phyloP scores from a whole-genome alignment of 257 asterid species.

The Solanum sitiens region DNA sequence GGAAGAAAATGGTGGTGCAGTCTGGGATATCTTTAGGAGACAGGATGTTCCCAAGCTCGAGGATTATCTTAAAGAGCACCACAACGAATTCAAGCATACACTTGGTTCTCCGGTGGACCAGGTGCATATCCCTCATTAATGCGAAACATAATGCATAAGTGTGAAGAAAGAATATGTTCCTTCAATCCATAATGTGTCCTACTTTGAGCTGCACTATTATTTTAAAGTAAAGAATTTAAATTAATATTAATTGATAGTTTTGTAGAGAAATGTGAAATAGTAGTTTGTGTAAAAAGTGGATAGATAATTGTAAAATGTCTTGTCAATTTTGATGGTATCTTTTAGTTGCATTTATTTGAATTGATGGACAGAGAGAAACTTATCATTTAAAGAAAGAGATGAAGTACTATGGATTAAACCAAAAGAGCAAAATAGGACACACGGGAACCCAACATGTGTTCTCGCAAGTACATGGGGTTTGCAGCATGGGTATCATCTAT shows the following conservation, averaged over 20 bases:
- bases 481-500: neutral
- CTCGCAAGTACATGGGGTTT: neutral
- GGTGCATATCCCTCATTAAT: constrained; percentile 19
- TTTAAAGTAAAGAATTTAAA: neutral
- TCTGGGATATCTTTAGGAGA: constrained; percentile 78
- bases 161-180: neutral
- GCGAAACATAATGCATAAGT: neutral
- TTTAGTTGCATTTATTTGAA: neutral
- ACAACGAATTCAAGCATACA: constrained; percentile 45
- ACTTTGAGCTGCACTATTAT: neutral
- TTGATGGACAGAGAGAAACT: neutral
- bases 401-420: neutral
- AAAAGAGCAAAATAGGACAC: neutral
- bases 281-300: neutral
- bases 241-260: neutral
- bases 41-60: constrained; percentile 57
- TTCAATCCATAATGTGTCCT: neutral
- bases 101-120: constrained; percentile 17
- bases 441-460: neutral
- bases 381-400: neutral
- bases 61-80: constrained; percentile 46
- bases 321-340: neutral
- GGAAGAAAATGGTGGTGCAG: constrained; percentile 47
- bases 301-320: neutral
- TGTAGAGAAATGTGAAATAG: neutral